Percentiles rank a stretch among this genome's conserved stretches.
Evolutionary conservation across 768 basidiomycete genomes (phyloP).

Genomic region (Podaxis carcinomalis): DNA sequence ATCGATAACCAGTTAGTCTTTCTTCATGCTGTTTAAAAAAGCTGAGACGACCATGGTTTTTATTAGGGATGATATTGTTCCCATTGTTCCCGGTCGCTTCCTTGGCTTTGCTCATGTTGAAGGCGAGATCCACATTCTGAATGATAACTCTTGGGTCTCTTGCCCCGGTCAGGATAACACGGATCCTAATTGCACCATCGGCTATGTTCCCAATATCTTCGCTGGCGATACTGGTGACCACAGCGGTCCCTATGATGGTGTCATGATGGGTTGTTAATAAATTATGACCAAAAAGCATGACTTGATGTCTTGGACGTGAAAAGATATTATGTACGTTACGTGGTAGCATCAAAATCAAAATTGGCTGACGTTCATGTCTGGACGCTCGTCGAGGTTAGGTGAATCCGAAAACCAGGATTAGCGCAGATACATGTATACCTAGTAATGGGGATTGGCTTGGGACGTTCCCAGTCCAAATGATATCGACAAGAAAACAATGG

Average conservation of each 20-base stretch:
- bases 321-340: background rate
- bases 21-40: background rate
- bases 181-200: constrained; percentile 18
- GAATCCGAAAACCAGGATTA: no score
- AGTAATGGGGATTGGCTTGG: no score
- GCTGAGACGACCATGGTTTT: background rate
- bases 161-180: constrained; percentile 24
- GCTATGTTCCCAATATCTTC: constrained; percentile 22
- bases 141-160: constrained; percentile 21
- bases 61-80: constrained; percentile 22
- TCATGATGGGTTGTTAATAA: background rate
- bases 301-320: no score
- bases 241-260: constrained; percentile 14
- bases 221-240: constrained; percentile 21
- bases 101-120: constrained; percentile 35
- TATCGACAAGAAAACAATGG: background rate
- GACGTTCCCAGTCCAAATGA: background rate
- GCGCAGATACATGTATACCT: no score
- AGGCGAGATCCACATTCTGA: constrained; percentile 38
- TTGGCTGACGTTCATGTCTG: no score
- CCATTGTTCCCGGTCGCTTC: constrained; percentile 28
- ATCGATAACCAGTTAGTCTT: constrained; percentile 18
- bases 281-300: background rate
- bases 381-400: no score
- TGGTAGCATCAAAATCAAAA: background rate